Evolutionary conservation across 352 stramenopile species (phyloP).

Genomic region (Phytophthora megakarya): DNA sequence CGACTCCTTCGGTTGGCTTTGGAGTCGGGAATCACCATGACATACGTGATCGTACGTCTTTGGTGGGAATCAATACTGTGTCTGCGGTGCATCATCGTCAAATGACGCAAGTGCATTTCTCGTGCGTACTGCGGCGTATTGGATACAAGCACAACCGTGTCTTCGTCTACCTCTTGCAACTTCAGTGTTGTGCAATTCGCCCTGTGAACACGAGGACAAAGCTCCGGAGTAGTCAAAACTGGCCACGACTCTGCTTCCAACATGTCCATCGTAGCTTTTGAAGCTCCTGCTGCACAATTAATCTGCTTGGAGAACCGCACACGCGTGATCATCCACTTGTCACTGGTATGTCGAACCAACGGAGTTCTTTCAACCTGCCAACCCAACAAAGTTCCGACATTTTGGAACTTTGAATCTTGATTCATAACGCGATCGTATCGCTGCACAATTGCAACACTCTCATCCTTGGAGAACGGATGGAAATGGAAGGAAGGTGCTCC

Average conservation of each 20-base stretch:
- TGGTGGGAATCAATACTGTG: conserved; percentile 8
- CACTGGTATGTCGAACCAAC: conserved; percentile 8
- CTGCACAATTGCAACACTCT: conserved; percentile 22
- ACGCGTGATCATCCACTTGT: conserved; percentile 24
- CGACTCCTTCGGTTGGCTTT: conserved; percentile 24
- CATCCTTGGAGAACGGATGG: conserved; percentile 23
- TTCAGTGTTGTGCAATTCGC: conserved; percentile 18
- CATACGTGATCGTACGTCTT: conserved; percentile 23
- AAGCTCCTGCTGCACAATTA: conserved; percentile 16
- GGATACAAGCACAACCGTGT: conserved; percentile 31
- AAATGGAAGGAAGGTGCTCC: conserved; percentile 35
- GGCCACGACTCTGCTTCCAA: conserved; percentile 30
- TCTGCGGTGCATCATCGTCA: conserved; percentile 34
- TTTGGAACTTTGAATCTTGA: neutral
- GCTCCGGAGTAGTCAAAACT: conserved; percentile 24
- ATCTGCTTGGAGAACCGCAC: conserved; percentile 39
- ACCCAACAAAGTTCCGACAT: conserved; percentile 28
- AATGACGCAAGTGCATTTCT: conserved; percentile 23
- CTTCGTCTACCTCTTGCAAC: conserved; percentile 32
- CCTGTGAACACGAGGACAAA: conserved; percentile 31
- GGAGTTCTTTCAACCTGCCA: conserved; percentile 34
- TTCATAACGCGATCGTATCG: conserved; percentile 21
- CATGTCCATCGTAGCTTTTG: conserved; percentile 15
- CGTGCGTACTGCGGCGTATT: conserved; percentile 12
- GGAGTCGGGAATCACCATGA: conserved; percentile 36